Evolutionary conservation across 345 rosid genomes (phyloP).

Genomic region (Hypericum perforatum): DNA sequence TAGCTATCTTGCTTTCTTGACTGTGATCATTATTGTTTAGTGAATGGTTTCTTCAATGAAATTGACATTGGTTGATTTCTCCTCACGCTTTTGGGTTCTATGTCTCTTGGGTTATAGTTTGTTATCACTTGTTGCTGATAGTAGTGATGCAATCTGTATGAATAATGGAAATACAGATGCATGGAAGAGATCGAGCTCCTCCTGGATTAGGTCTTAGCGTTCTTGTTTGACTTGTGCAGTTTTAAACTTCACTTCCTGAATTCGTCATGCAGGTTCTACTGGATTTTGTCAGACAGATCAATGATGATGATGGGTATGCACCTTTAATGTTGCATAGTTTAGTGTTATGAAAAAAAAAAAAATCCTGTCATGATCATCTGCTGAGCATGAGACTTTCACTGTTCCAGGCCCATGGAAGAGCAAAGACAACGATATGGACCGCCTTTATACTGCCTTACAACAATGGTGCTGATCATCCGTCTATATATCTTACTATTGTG

Average conservation of each 20-base stretch:
- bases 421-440: conserved; percentile 96
- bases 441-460: conserved; percentile 72
- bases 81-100: too few species aligned
- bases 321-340: conserved; percentile 6
- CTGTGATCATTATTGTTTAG: too few species aligned
- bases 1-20: too few species aligned
- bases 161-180: background rate
- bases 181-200: background rate
- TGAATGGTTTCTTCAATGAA: too few species aligned
- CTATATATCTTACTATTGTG: conserved; percentile 55
- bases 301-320: conserved; percentile 92
- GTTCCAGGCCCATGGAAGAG: conserved; percentile 95
- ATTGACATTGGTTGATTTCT: too few species aligned
- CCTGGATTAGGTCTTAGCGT: background rate
- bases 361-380: conserved; percentile 5
- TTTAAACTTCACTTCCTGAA: background rate
- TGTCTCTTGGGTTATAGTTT: too few species aligned
- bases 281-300: conserved; percentile 84
- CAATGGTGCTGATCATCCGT: conserved; percentile 49
- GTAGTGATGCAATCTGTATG: background rate
- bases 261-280: conserved; percentile 60
- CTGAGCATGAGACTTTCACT: conserved; percentile 11
- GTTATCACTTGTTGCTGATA: too few species aligned
- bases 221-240: conserved; percentile 8
- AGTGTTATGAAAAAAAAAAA: conserved; percentile 4